phyloP scores from a whole-genome alignment of 1,139 yeast species.

The Meyerozyma elateridarum region DNA sequence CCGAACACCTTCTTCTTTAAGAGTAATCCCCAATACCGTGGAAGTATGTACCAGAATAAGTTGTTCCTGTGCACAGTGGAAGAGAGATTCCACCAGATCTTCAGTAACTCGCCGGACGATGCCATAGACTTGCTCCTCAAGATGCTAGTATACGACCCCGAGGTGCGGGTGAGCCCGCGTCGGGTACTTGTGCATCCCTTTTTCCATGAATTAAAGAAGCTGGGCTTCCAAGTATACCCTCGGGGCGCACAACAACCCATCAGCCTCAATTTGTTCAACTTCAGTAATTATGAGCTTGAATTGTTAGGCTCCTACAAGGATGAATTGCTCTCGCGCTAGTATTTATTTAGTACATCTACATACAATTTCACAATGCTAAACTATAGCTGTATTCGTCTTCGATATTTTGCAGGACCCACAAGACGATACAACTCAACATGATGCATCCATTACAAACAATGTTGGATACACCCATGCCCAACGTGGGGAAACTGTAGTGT shows the following conservation, averaged over 20 bases:
- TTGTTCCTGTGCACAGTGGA: constrained; percentile 56
- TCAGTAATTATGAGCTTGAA: constrained; percentile 50
- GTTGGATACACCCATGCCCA: constrained; percentile 92
- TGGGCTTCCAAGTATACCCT: constrained; percentile 55
- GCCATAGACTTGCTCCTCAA: constrained; percentile 68
- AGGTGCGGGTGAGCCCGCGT: constrained; percentile 59
- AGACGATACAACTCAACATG: constrained; percentile 79
- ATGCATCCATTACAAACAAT: constrained; percentile 75
- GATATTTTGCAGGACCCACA: constrained; percentile 92
- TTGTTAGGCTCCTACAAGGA: constrained; percentile 42
- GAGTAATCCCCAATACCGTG: constrained; percentile 69
- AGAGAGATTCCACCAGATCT: constrained; percentile 64
- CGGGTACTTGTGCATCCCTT: constrained; percentile 67
- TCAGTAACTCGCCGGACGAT: constrained; percentile 63
- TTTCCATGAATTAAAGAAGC: constrained; percentile 61
- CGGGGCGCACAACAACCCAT: constrained; percentile 44
- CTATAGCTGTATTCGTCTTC: constrained; percentile 95
- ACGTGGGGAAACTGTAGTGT: constrained; percentile 76
- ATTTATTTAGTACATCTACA: constrained; percentile 1
- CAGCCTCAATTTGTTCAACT: constrained; percentile 44
- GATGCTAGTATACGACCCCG: constrained; percentile 72
- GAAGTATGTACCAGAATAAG: constrained; percentile 68
- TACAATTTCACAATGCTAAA: constrained; percentile 54
- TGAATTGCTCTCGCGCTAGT: constrained; percentile 21
- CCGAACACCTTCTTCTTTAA: constrained; percentile 69